Evolutionary conservation across 2,329 filamentous ascomycete species (phyloP), one percentile per base, ranked within the genome.

Genomic region (Pestalotiopsis fici): DNA sequence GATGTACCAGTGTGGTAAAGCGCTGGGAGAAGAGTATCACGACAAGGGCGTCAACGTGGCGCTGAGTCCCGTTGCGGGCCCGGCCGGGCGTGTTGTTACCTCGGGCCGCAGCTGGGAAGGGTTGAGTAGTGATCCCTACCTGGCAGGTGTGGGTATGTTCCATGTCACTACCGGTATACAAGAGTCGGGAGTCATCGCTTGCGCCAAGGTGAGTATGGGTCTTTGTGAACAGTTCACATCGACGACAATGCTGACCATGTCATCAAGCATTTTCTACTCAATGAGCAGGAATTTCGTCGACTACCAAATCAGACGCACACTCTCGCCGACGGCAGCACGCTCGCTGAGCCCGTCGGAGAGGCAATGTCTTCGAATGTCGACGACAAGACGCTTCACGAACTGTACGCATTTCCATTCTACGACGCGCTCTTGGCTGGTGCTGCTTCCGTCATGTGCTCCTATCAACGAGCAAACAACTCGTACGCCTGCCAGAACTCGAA

Each of bases 101-200:
- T 94, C 93, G 18, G 94, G 94, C 1, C 86, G 94, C 65, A 95
- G 95, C 71, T 97, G 94, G 94, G 94, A 97, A 77, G 93, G 92
- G 0, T 97, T 97, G 72, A 93, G 93, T 0, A 83, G 91, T 0
- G 94, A 97, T 74, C 93, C 94, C 0, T 93, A 95, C 57, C 83
- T 97, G 0, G 92, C 95, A 76, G 94, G 91, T 15, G 83, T 95
- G 56, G 93, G 91, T 9, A 90, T 91, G 3, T 90, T 90, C 3
- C 84, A 93, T 78, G 95, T 92, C 0, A 91, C 97, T 74, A 87
- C 84, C 60, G 94, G 93, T 1, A 86, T 86, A 35, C 85, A 87
- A 73, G 81, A 80, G 47, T 78, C 85, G 71, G 82, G 83, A 3
- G 80, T 86, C 67, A 86, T 87, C 82, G 84, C 85, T 39, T 18